Conservation (phyloP, 257 asterid species). For the Lantana camara region DNA sequence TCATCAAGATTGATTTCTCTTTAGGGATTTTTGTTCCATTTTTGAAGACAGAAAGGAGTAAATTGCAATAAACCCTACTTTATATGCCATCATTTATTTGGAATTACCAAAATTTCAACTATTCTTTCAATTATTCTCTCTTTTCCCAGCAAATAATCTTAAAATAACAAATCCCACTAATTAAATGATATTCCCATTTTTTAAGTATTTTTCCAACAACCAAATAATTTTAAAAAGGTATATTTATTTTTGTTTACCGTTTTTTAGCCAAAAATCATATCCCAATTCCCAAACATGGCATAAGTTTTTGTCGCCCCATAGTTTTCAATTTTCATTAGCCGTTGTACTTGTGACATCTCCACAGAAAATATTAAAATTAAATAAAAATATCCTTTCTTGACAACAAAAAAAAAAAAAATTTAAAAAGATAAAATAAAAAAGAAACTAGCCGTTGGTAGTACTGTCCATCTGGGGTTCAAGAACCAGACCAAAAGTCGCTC, state of each 20-base stretch:
- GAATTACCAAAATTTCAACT: too few relatives aligned
- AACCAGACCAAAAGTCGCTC: slow-evolving; percentile 19
- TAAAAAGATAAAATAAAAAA: neutral
- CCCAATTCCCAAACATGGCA: neutral
- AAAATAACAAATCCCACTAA: too few relatives aligned
- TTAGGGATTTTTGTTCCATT: too few relatives aligned
- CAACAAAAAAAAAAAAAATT: neutral
- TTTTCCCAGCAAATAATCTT: too few relatives aligned
- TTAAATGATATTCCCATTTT: too few relatives aligned
- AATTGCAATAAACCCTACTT: too few relatives aligned
- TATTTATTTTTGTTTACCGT: neutral
- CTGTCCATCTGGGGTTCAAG: slow-evolving; percentile 27
- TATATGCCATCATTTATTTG: too few relatives aligned
- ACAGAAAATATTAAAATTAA: slow-evolving; percentile 23
- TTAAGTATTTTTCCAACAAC: neutral
- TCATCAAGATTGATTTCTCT: too few relatives aligned
- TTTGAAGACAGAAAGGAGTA: too few relatives aligned
- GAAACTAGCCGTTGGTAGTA: slow-evolving; percentile 41
- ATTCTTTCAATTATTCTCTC: too few relatives aligned
- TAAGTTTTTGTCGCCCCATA: neutral
- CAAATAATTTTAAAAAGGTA: neutral
- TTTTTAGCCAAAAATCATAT: neutral
- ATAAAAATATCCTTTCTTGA: neutral
- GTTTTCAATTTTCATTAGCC: slow-evolving; percentile 26
- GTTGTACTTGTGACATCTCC: slow-evolving; percentile 9